Base-by-base conservation (phyloP, 371 early-diverging fungal species). In the Lichtheimia hyalospora region DNA sequence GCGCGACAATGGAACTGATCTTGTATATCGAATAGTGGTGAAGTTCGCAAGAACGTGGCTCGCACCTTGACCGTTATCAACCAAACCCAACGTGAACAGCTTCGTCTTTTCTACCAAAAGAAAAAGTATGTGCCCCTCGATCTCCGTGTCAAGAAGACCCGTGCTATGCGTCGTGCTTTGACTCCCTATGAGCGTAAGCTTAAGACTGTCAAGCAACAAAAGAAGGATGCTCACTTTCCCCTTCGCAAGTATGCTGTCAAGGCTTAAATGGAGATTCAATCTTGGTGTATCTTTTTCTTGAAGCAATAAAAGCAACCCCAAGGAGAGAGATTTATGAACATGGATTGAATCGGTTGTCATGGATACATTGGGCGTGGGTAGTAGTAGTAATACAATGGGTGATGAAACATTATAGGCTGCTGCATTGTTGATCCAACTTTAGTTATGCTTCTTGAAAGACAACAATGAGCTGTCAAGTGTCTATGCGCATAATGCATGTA, bases 131-230 rank as follows among this genome's bases (percentile, higher is more conserved):
- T 85, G 46, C 97, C 96, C 64, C 81, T 92, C 65, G 96, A 96
- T 77, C 88, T 97, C 80, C 92, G 96, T 68, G 81, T 77, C 79
- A 97, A 97, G 92, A 92, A 92, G 91, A 97, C 96, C 67, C 92
- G 97, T 69, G 97, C 97, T 66, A 90, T 96, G 81, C 95, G 97
- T 62, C 92, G 96, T 67, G 89, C 89, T 59, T 81, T 97, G 81
- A 93, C 95, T 80, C 73, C 79, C 68, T 59, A 68, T 62, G 93
- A 95, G 82, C 74, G 75, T 49, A 68, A 82, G 58, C 66, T 70
- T 68, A 90, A 87, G 88, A 89, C 89, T 52, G 68, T 85, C 58
- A 85, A 85, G 80, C 87, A 92, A 77, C 75, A 77, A 63, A 94
- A 95, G 92, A 88, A 88, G 85, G 83, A 70, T 54, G 70, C 64